Base-by-base conservation (phyloP, 495 filamentous ascomycete species). In the Pyronema omphalodes region DNA sequence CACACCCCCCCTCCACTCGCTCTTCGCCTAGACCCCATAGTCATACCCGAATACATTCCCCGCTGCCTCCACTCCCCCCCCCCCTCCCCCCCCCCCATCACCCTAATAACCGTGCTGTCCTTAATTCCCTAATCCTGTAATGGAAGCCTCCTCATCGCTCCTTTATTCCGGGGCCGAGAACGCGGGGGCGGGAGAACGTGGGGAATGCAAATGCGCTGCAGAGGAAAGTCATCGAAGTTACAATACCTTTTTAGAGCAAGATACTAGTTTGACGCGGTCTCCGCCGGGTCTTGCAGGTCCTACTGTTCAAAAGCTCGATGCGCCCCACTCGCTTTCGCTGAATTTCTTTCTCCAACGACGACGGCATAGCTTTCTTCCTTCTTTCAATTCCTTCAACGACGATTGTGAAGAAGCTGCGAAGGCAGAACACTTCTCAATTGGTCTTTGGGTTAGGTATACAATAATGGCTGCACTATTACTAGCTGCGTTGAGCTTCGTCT, bases 361-460 rank as follows among this genome's bases (percentile, higher is more conserved):
- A 47, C 44, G 9, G 9, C 44, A 9, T 47, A 29, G 23, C 23
- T 5, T 29, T 29, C 23, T 29, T 29, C 23, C 23, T 5, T 29
- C 23, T 29, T 29, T 29, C 5, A 29, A 29, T 19, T 47, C 14
- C 44, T 19, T 15, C 7, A n/a, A n/a, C 18, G 47, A 50, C 47
- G 47, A 50, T 34, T 50, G 47, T 19, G 23, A 50, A 9, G 47
- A 50, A 50, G 47, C 47, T 12, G 47, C 47, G 8, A 12, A 36
- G n/a, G 47, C 36, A 11, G 8, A 23, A 19, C 18, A 50, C 29
- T 50, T 12, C 9, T 12, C 23, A 29, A 50, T 17, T 36, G 29
- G 18, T 50, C 36, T 12, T 50, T 23, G 47, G 23, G 23, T 29
- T 29, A 12, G 18, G 17, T 34, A 34, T 12, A 50, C 11, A 34